These are phyloP conservation scores for Sordariomycetes sp. DNA, from an alignment of 2,329 filamentous ascomycete species.

Conservation along the genomic window DNA sequence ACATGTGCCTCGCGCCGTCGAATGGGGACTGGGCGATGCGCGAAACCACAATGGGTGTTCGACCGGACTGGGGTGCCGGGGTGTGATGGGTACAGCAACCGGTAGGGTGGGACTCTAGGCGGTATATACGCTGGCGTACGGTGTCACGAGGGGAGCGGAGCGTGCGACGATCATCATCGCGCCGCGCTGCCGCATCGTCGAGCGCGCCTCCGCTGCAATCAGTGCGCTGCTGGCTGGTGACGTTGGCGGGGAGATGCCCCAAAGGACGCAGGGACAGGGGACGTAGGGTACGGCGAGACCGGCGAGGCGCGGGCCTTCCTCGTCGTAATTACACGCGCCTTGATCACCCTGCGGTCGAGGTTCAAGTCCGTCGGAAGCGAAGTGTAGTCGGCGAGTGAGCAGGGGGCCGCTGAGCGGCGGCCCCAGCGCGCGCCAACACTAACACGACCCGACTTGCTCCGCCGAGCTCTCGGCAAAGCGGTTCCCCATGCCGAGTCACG, in stretches of 20 bases:
- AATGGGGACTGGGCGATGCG: not conserved
- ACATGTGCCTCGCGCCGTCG: not conserved
- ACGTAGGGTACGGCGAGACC: not conserved
- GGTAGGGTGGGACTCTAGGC: not conserved
- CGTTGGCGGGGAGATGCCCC: not conserved
- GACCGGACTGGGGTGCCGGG: not conserved
- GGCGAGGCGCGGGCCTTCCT: not conserved
- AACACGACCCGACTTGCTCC: too few relatives aligned
- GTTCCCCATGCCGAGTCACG: not conserved
- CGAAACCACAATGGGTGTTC: not conserved
- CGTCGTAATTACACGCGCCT: not conserved
- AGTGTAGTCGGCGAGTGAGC: not conserved
- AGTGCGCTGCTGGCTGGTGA: not conserved
- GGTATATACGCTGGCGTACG: not conserved
- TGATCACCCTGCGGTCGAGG: not conserved
- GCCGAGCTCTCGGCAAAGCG: not conserved
- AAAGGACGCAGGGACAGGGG: not conserved
- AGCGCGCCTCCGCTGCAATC: not conserved
- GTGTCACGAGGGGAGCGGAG: not conserved
- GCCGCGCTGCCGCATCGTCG: not conserved
- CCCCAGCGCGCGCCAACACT: too few relatives aligned
- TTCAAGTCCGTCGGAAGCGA: not conserved
- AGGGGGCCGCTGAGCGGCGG: not conserved
- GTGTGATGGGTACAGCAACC: not conserved
- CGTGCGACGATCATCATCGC: not conserved